phyloP scores from a whole-genome alignment of 2,329 filamentous ascomycete genomes.

The Pseudopyrenochaeta lycopersici region DNA sequence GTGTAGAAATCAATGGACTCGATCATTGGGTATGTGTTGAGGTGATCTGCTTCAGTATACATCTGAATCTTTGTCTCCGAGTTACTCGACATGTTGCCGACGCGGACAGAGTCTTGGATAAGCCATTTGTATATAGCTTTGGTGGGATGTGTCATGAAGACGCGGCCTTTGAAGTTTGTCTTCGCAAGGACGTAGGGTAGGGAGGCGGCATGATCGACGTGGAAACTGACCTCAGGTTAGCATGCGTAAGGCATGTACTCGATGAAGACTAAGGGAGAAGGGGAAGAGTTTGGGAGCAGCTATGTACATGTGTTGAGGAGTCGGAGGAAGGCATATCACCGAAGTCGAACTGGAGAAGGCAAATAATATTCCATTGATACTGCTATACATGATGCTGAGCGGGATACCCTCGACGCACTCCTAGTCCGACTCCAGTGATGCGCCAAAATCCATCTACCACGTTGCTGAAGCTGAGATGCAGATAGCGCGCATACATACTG shows the following conservation, averaged over 20 bases:
- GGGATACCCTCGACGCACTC: constrained; percentile 24
- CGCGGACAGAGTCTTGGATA: constrained; percentile 94
- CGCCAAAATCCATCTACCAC: constrained; percentile 30
- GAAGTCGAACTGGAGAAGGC: constrained; percentile 45
- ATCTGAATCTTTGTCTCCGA: constrained; percentile 72
- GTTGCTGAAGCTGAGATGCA: constrained; percentile 12
- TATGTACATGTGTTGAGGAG: constrained; percentile 33
- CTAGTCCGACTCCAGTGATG: constrained; percentile 45
- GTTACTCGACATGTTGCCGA: constrained; percentile 73
- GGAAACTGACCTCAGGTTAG: constrained; percentile 73
- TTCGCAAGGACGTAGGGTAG: constrained; percentile 96
- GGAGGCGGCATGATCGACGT: constrained; percentile 98
- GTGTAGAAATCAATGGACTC: constrained; percentile 99
- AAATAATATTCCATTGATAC: constrained; percentile 53
- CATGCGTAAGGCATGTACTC: constrained; percentile 2
- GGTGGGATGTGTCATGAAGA: constrained; percentile 99
- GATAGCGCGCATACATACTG: constrained; percentile 76
- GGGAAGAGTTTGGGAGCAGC: constrained; percentile 6
- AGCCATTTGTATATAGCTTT: constrained; percentile 99
- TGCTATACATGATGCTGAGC: constrained; percentile 47
- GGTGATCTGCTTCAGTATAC: constrained; percentile 94
- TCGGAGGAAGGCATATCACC: constrained; percentile 43
- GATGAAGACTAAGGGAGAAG: constrained; percentile 1
- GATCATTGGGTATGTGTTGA: constrained; percentile 91
- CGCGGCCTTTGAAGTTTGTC: constrained; percentile 94